These are phyloP conservation scores for Discostella pseudostelligera DNA, from an alignment of 108 stramenopile genomes.

Conservation along the genomic window DNA sequence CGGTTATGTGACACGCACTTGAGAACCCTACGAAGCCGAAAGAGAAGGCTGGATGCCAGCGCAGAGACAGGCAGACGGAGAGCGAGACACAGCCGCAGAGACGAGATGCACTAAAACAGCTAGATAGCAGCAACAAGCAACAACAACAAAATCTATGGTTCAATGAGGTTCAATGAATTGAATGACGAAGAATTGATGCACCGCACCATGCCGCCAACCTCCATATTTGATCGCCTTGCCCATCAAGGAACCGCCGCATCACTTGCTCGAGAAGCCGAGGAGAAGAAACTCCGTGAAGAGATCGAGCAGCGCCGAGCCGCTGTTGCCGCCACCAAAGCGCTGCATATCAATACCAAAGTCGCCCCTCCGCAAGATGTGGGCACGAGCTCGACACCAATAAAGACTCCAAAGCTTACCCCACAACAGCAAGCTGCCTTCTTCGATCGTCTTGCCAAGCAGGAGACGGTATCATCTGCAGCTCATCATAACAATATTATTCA, in stretches of 20 bases:
- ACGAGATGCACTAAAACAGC: no score
- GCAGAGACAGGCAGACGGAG: no score
- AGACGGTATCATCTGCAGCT: conserved; percentile 19
- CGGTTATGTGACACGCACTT: no score
- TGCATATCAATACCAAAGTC: neutral
- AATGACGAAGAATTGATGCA: no score
- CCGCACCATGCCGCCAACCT: neutral
- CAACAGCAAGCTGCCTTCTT: conserved; percentile 13
- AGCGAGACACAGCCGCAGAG: no score
- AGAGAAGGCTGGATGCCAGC: no score
- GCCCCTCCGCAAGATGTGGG: conserved; percentile 10
- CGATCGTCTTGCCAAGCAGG: conserved; percentile 19
- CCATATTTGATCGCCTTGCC: conserved; percentile 20
- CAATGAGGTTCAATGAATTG: no score
- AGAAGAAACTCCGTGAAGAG: conserved; percentile 13
- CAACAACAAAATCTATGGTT: no score
- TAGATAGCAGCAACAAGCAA: no score
- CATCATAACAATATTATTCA: conserved; percentile 1
- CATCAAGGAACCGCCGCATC: conserved; percentile 21
- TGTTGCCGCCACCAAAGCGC: neutral
- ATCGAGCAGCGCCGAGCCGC: conserved; percentile 6
- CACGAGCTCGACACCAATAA: neutral
- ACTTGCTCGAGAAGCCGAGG: conserved; percentile 8
- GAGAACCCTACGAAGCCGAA: no score
- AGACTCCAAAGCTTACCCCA: conserved; percentile 11